Base-by-base conservation (phyloP, 202 grass and related monocot species). In the Brachypodium distachyon region DNA sequence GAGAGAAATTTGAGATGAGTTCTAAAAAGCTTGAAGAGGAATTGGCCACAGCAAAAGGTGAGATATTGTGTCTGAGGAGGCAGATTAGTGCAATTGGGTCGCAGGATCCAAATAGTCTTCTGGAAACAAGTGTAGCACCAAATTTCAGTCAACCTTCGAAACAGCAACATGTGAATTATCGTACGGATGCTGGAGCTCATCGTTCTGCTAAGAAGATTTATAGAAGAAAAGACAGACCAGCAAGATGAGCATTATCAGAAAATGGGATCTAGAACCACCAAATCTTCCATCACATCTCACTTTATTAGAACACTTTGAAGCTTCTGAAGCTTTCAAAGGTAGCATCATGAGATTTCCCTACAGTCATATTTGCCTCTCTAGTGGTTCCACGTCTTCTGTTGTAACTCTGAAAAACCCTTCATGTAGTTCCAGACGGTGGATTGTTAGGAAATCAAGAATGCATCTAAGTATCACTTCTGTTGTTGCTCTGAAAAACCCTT, bases 1-100 rank as follows among this genome's bases (percentile, higher is more conserved):
- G 83, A 47, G 89, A 92, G 49, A 87, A 16, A 66, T 88, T 88
- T 47, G 96, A 92, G 59, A 67, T 48, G 49, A 93, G 83, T 71
- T 85, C 75, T 73, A 95, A 81, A 22, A 88, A 80, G 67, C 87
- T 99, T 58, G 91, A 95, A 87, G 96, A 95, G 48, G 96, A 99
- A 77, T 87, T 95, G 74, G 76, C 83, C 66, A 87, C 78, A 34
- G 89, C 89, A 38, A 95, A 99, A 70, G 96, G 96, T 61, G 87
- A 95, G 64, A 95, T 99, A 74, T 90, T 99, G 50, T 58, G 81
- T 74, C 58, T 99, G 32, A 89, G 91, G 69, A 80, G 87, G 65
- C 77, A 90, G 61, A 88, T 84, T 61, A 84, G 79, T 61, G 40
- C 48, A 37, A 82, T 59, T 43, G 59, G 51, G 29, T 69, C 68